These are phyloP conservation scores for Silene coronaria DNA, from an alignment of 179 eudicot genomes.

Conservation along the genomic window DNA sequence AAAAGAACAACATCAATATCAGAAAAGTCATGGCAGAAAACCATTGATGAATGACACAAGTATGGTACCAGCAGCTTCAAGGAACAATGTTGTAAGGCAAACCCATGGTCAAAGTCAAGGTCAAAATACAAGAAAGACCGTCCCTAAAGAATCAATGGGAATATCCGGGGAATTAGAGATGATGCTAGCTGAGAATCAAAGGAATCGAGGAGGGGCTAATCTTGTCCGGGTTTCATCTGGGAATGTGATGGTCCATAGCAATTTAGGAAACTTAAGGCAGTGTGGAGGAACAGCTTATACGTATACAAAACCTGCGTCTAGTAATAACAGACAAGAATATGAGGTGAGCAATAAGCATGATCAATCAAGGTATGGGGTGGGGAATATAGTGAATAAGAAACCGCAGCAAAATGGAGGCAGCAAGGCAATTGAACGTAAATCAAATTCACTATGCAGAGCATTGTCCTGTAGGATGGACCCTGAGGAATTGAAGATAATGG, in stretches of 20 bases:
- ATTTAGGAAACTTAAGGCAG: slow-evolving; percentile 67
- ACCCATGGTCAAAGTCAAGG: slow-evolving; percentile 10
- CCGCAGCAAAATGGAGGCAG: slow-evolving; percentile 22
- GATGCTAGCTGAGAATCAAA: slow-evolving; percentile 69
- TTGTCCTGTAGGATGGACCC: slow-evolving; percentile 87
- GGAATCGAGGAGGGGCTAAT: slow-evolving; percentile 34
- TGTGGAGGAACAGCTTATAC: slow-evolving; percentile 30
- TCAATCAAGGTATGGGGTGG: slow-evolving; percentile 40
- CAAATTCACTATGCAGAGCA: slow-evolving; percentile 55
- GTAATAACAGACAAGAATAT: slow-evolving; percentile 25
- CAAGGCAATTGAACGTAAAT: slow-evolving; percentile 12
- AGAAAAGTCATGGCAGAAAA: slow-evolving; percentile 10
- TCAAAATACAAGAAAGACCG: slow-evolving; percentile 32
- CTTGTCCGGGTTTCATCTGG: slow-evolving; percentile 62
- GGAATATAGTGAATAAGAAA: slow-evolving; percentile 51
- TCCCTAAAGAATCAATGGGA: slow-evolving; percentile 41
- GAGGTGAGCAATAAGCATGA: slow-evolving; percentile 10
- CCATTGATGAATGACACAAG: slow-evolving; percentile 1
- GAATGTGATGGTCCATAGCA: slow-evolving; percentile 54
- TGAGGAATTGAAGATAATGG: slow-evolving; percentile 42
- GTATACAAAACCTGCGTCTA: slow-evolving; percentile 19
- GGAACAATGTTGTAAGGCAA: slow-evolving; percentile 13
- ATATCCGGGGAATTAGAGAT: slow-evolving; percentile 83
- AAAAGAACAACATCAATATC: slow-evolving; percentile 9
- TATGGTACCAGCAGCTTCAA: slow-evolving; percentile 23